These are phyloP conservation scores for Aspergillus udagawae DNA, from an alignment of 2,329 filamentous ascomycete genomes.

Conservation along the genomic window DNA sequence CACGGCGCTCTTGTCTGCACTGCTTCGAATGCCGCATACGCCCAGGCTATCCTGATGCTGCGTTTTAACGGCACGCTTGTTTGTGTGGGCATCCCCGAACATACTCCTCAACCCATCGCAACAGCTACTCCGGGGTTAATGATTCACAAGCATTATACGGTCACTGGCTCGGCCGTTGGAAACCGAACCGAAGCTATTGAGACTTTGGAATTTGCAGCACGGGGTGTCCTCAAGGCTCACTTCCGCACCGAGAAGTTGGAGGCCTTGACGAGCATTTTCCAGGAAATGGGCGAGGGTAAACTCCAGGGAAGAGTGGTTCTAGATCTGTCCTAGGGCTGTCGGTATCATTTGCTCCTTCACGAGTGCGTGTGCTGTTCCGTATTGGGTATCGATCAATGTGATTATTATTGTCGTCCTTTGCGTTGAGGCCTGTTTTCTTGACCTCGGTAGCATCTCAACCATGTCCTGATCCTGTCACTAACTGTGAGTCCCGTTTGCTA, in stretches of 20 bases:
- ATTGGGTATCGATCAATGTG: background rate
- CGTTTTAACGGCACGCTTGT: constrained; percentile 50
- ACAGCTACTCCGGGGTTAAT: constrained; percentile 42
- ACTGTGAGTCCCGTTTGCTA: too few relatives aligned
- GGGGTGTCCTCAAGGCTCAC: constrained; percentile 46
- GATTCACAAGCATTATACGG: constrained; percentile 41
- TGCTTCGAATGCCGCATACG: constrained; percentile 48
- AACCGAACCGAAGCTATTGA: constrained; percentile 50
- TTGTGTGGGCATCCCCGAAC: constrained; percentile 51
- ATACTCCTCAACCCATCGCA: constrained; percentile 42
- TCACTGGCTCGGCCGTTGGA: constrained; percentile 50
- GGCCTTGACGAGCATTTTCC: constrained; percentile 43
- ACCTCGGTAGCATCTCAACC: too few relatives aligned
- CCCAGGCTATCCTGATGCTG: constrained; percentile 46
- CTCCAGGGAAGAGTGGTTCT: constrained; percentile 48
- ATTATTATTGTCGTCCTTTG: background rate
- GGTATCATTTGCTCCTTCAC: background rate
- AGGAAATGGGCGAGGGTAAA: constrained; percentile 43
- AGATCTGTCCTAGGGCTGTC: constrained; percentile 34
- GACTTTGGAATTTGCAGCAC: constrained; percentile 45
- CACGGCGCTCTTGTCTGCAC: constrained; percentile 58
- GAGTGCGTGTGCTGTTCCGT: too few relatives aligned
- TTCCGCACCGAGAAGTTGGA: constrained; percentile 47
- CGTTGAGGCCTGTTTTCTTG: too few relatives aligned
- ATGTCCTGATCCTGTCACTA: too few relatives aligned